Base-by-base conservation (phyloP, 805 yeast genomes). In the Saccharomycopsis schoenii region DNA sequence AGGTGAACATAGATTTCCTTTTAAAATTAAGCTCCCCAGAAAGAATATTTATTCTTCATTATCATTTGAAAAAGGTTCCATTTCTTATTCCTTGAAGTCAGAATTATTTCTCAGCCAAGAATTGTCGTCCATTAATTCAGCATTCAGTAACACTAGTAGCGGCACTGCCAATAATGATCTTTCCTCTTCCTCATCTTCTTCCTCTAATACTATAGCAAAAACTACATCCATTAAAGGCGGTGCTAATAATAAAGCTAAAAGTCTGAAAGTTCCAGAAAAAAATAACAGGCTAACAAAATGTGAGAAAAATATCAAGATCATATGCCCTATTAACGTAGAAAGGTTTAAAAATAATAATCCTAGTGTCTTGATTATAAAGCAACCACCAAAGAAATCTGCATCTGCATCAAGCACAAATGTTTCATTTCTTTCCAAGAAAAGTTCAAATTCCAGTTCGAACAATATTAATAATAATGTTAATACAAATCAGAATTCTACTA, bases 1-100 rank as follows among this genome's bases (percentile, higher is more conserved):
- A 67, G 97, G 97, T 51, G 93, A 88, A 68, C 97, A 91, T 72
- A 74, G 89, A 41, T 91, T 92, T 69, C 96, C 96, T 21, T 92
- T 91, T 69, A 82, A 86, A 56, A 88, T 91, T 52, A 85, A 83
- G 66, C 77, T 91, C n/a, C 97, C 97, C 0, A 80, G 79, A 66
- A 83, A 82, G 65, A 81, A 87, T 65, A 79, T 89, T 2, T 85
- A 78, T 71, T 87, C 94, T 24, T 83, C 90, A 58, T 80, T 91
- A 29, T 85, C 84, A 65, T 91, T 91, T 67, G 97, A 92, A 66
- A 83, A 84, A 67, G 97, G 97, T n/a, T 81, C 89, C 19, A 88
- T 91, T 15, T 71, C 80, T 2, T 91, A 91, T 70, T 72, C 74
- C 39, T 73, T 91, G 55, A 79, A 82, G 56, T 85, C 86, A 1